These are phyloP conservation scores for Xanthoconium purpureum DNA, from an alignment of 768 basidiomycete genomes.

Conservation along the genomic window DNA sequence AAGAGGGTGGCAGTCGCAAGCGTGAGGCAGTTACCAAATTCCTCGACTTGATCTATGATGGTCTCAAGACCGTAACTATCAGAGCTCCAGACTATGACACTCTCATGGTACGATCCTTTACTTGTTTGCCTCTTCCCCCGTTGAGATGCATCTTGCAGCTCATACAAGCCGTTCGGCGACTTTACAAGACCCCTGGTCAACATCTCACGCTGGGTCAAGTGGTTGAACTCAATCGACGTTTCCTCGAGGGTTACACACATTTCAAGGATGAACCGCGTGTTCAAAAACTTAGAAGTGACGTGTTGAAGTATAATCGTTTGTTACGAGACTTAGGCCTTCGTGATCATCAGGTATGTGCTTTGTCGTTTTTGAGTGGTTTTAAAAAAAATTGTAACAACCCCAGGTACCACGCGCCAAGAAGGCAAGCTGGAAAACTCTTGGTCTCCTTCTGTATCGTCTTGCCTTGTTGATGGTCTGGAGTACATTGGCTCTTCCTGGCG, in stretches of 20 bases:
- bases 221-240: constrained; percentile 88
- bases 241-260: constrained; percentile 88
- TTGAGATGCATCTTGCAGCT: constrained; percentile 47
- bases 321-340: constrained; percentile 87
- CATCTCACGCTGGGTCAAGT: constrained; percentile 93
- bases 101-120: constrained; percentile 70
- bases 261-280: constrained; percentile 93
- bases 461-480: constrained; percentile 79
- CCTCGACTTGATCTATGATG: constrained; percentile 88
- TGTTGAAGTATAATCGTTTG: constrained; percentile 86
- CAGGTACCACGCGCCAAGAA: constrained; percentile 86
- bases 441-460: constrained; percentile 79
- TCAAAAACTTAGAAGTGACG: constrained; percentile 72
- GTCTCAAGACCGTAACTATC: constrained; percentile 92
- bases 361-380: not conserved
- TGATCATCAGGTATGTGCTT: constrained; percentile 75
- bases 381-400: not conserved
- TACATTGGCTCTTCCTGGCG: constrained; percentile 82
- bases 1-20: constrained; percentile 82
- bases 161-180: constrained; percentile 89
- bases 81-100: constrained; percentile 97
- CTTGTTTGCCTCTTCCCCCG: not conserved
- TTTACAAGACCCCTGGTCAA: constrained; percentile 94
- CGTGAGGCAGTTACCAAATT: constrained; percentile 87
- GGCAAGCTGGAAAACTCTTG: constrained; percentile 82